Evolutionary conservation across 805 yeast genomes (phyloP).

Genomic region (Ogataea henricii): DNA sequence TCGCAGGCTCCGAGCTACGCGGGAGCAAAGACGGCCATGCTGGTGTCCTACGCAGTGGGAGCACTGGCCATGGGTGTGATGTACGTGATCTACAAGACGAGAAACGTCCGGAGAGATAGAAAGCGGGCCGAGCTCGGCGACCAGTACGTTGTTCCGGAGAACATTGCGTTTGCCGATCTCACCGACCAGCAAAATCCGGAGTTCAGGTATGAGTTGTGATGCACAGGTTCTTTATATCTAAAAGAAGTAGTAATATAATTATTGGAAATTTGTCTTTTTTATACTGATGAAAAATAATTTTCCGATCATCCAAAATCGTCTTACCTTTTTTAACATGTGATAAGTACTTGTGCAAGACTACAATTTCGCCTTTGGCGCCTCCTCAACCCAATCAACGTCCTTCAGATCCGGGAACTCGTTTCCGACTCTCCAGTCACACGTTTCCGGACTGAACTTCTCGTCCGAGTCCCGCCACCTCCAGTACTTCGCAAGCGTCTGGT

Average conservation of each 20-base stretch:
- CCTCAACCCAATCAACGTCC: slow-evolving; percentile 12
- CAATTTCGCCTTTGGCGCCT: too few relatives aligned
- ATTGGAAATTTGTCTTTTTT: too few relatives aligned
- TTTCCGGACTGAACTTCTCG: slow-evolving; percentile 6
- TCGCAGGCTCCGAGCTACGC: slow-evolving; percentile 47
- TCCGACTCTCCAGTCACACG: slow-evolving; percentile 14
- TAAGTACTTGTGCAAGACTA: too few relatives aligned
- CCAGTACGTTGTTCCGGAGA: slow-evolving; percentile 26
- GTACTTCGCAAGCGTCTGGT: slow-evolving; percentile 19
- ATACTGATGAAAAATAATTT: too few relatives aligned
- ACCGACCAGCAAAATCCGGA: slow-evolving; percentile 44
- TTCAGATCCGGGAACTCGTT: slow-evolving; percentile 15
- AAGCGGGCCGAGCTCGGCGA: slow-evolving; percentile 27
- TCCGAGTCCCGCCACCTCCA: slow-evolving; percentile 37
- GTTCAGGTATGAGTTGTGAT: slow-evolving; percentile 36
- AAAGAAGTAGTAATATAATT: background rate
- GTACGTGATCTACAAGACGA: slow-evolving; percentile 18
- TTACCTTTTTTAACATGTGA: too few relatives aligned
- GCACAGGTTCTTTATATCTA: too few relatives aligned
- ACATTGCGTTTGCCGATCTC: slow-evolving; percentile 46
- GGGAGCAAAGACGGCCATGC: slow-evolving; percentile 45
- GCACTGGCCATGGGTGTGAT: slow-evolving; percentile 47
- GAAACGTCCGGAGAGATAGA: slow-evolving; percentile 25
- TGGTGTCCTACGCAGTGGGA: slow-evolving; percentile 13
- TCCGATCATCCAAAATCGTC: too few relatives aligned